These are phyloP conservation scores for Chlamydomonas incerta DNA, from an alignment of 139 green algal genomes.

Conservation along the genomic window DNA sequence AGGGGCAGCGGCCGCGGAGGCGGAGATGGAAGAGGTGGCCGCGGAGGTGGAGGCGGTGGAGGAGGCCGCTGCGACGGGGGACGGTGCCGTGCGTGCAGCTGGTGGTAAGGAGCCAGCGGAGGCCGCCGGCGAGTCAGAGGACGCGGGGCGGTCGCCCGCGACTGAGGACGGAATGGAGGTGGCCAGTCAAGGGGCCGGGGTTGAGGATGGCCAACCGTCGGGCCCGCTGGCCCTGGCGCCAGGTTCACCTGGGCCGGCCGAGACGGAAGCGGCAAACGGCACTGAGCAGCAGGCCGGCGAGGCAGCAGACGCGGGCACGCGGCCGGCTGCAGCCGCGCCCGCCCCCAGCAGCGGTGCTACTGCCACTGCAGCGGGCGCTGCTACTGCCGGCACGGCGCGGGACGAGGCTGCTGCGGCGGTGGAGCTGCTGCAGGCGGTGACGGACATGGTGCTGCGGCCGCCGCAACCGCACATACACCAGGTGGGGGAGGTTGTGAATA, in stretches of 20 bases:
- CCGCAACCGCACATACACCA: not conserved
- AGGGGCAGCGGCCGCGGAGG: not conserved
- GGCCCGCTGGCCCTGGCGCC: too few species aligned
- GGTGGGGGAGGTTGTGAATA: too few species aligned
- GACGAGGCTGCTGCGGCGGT: not conserved
- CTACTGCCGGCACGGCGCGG: not conserved
- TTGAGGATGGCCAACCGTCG: too few species aligned
- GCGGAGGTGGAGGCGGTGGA: not conserved
- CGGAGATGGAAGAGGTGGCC: not conserved
- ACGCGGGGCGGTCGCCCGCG: not conserved
- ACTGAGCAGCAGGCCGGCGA: not conserved
- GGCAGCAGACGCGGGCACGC: not conserved
- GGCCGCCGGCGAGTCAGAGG: not conserved
- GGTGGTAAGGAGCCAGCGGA: not conserved
- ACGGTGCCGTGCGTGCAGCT: not conserved
- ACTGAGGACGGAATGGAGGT: not conserved
- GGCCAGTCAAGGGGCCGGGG: too few species aligned
- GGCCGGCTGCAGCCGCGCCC: not conserved
- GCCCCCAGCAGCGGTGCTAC: not conserved
- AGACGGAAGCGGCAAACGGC: too few species aligned
- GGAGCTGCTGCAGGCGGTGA: slow-evolving; percentile 9
- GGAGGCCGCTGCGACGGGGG: not conserved
- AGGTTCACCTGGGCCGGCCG: too few species aligned
- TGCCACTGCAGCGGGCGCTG: not conserved
- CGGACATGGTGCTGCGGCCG: slow-evolving; percentile 24